Evolutionary conservation across 2,329 filamentous ascomycete genomes (phyloP), one percentile per base, ranked within the genome.

Genomic region (Pseudogymnoascus sp.): DNA sequence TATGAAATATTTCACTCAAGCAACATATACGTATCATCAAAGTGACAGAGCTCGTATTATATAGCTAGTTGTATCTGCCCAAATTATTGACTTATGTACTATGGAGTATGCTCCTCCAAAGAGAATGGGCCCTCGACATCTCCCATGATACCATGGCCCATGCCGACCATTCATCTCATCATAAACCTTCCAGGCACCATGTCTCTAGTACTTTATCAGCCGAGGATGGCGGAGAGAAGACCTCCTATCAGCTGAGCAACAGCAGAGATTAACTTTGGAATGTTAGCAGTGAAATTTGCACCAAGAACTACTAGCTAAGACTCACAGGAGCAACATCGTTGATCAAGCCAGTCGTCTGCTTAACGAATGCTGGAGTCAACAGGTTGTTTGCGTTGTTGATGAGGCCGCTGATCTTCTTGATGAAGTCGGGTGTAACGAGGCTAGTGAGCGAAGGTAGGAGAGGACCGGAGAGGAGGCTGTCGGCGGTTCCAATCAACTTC

Each of bases 321-420:
- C 45, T 33, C 33, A 55, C 45, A 19, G 45, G 45, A 19, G 45
- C 45, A 31, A 55, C 45, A 19, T 55, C 45, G 26, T 55, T 55
- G 45, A 55, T 55, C 8, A 55, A 12, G 8, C 35, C 38, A n/a
- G n/a, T 14, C n/a, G 58, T 60, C n/a, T 60, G 58, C 35, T 14
- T 60, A 12, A 60, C 58, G 23, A 60, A 60, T 19, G 19, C 14
- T 2, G 19, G 19, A 41, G 58, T 60, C 16, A 60, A 60, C 6
- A 60, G 23, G n/a, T 60, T 55, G 33, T 29, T 60, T 26, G 58
- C 58, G 6, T 60, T 60, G 38, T 60, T 41, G 33, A 60, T 41
- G 6, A 60, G 58, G 6, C 31, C 33, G 58, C 19, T 41, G 33
- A 60, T 37, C 58, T 60, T 41, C 16, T 23, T 60, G 58, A 60